Evolutionary conservation across 2,329 filamentous ascomycete species (phyloP), one percentile per base, ranked within the genome.

Genomic region (Pseudogymnoascus sp.): DNA sequence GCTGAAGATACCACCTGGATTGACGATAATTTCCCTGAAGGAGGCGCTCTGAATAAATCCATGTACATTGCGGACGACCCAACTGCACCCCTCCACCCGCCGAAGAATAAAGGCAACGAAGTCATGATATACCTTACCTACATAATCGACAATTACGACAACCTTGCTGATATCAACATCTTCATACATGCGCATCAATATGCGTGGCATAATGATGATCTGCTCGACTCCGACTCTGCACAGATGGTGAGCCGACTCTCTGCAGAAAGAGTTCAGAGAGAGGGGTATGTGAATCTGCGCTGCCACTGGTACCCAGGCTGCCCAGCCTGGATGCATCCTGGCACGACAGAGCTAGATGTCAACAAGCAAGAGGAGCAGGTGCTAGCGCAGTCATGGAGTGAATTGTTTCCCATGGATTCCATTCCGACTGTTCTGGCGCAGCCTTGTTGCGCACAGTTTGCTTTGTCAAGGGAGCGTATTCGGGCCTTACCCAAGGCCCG

Each of bases 401-500:
- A 80, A 68, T 68, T 81, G 8, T 80, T 80, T 65, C 78, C 78
- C 2, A 70, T 73, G 40, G 74, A 75, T 37, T 72, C 74, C 2
- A 72, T 83, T 3, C 82, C 83, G 0, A 70, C 75, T 0, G 69
- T 78, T 10, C 77, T 87, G 7, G 83, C 79, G 1, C 79, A 81
- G 1, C 78, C 83, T 10, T 88, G 85, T 72, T 88, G 85, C 71
- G 83, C 84, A 38, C 85, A 88, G 71, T 87, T 88, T 66, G 85
- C 81, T 1, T 81, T 87, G 5, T 82, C 82, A 8, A 74, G 78
- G 12, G 78, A 82, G 12, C 78, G 78, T 47, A 77, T 87, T 35
- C 76, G 71, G 1, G 69, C 73, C 37, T 76, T 82, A 28, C 77
- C 82, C 2, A 73, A 71, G 60, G 76, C 76, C 14, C 82, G 84